A percentile compares a stretch with the other conserved stretches of the same genome.
These are phyloP conservation scores for Cetradonia linearis DNA, from an alignment of 495 filamentous ascomycete species.

Conservation along the genomic window DNA sequence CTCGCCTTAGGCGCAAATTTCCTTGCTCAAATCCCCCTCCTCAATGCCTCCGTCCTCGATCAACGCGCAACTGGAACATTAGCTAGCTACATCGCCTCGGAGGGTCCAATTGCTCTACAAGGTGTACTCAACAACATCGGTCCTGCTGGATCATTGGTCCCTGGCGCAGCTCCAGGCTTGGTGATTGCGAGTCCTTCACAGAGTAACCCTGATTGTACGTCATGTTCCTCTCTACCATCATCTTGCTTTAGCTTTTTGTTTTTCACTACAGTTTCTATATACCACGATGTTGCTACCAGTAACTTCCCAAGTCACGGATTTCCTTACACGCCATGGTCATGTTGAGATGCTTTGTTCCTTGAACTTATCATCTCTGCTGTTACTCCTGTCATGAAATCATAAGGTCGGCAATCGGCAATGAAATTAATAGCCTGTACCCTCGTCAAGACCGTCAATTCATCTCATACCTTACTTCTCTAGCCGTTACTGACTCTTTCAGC, in stretches of 20 bases:
- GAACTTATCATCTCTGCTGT: neutral
- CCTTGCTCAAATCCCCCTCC: conserved; percentile 8
- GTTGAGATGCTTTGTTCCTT: neutral
- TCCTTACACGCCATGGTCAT: neutral
- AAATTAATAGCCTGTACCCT: neutral
- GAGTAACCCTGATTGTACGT: conserved; percentile 44
- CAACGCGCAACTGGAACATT: conserved; percentile 21
- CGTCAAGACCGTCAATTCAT: neutral
- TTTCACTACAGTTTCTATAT: neutral
- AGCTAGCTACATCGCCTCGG: conserved; percentile 44
- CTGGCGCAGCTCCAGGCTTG: conserved; percentile 39
- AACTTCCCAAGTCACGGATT: neutral
- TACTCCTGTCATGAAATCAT: neutral
- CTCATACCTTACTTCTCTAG: neutral
- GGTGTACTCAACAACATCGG: conserved; percentile 51
- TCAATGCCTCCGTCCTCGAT: neutral
- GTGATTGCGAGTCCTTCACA: conserved; percentile 49
- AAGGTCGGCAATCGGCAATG: neutral
- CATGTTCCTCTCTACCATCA: neutral
- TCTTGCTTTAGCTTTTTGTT: neutral
- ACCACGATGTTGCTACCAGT: neutral
- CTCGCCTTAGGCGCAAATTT: conserved; percentile 5
- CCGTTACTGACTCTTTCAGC: neutral
- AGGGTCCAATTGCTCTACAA: conserved; percentile 44
- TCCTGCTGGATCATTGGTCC: conserved; percentile 36